Evolutionary conservation across 768 basidiomycete genomes (phyloP).

Genomic region (Mycena chlorophos): DNA sequence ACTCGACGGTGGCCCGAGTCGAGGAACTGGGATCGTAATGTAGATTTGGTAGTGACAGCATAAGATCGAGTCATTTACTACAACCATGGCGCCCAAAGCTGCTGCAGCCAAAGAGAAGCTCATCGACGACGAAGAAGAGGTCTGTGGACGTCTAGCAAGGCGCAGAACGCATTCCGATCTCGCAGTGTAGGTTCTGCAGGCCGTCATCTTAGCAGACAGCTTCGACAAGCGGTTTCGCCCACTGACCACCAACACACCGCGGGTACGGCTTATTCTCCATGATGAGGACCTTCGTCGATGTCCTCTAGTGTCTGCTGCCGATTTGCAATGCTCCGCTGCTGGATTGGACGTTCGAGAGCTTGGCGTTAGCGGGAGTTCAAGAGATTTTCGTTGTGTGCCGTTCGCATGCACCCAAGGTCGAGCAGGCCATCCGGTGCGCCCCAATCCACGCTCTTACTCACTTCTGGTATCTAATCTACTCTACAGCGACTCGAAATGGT

Average conservation of each 20-base stretch:
- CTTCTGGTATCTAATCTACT: slow-evolving; percentile 16
- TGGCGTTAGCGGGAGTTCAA: slow-evolving; percentile 92
- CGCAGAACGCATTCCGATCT: not conserved
- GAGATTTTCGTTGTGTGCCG: slow-evolving; percentile 95
- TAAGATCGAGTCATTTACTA: slow-evolving; percentile 12
- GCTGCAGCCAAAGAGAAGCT: slow-evolving; percentile 61
- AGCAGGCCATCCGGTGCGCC: slow-evolving; percentile 78
- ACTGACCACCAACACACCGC: slow-evolving; percentile 82
- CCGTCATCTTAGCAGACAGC: slow-evolving; percentile 93
- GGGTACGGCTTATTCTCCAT: slow-evolving; percentile 52
- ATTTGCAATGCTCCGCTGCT: slow-evolving; percentile 92
- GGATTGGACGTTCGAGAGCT: slow-evolving; percentile 95
- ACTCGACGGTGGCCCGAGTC: slow-evolving; percentile 45
- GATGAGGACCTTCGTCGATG: not conserved
- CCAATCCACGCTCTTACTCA: slow-evolving; percentile 7
- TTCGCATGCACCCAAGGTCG: slow-evolving; percentile 85
- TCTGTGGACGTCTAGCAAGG: no score
- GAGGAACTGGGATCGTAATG: slow-evolving; percentile 32
- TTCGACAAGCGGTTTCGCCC: slow-evolving; percentile 94
- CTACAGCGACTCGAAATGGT: slow-evolving; percentile 80
- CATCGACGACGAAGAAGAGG: slow-evolving; percentile 74
- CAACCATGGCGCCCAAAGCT: slow-evolving; percentile 66
- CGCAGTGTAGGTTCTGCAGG: slow-evolving; percentile 60
- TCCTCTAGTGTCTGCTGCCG: slow-evolving; percentile 79
- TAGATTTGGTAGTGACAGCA: not conserved